Evolutionary conservation across 192 early-diverging fungal species (phyloP).

Genomic region (Gryganskiella cystojenkinii): DNA sequence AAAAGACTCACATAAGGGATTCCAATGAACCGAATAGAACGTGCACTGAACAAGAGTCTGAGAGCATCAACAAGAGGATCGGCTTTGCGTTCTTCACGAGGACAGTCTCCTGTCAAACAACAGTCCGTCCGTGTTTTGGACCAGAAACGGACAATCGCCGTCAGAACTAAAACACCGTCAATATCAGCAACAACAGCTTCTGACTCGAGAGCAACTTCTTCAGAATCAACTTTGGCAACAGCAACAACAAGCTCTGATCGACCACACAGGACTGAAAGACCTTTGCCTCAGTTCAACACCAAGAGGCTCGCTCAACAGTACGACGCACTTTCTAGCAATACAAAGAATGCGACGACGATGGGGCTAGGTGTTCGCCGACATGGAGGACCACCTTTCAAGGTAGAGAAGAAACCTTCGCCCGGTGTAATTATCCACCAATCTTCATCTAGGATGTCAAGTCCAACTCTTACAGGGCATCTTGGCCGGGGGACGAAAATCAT

Average conservation of each 20-base stretch:
- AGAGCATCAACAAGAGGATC: slow-evolving; percentile 14
- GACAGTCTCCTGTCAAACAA: not conserved
- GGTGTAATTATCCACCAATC: too few species aligned
- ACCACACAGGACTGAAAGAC: not conserved
- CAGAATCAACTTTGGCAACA: not conserved
- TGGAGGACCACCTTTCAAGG: slow-evolving; percentile 1
- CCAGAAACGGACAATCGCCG: not conserved
- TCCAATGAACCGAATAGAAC: slow-evolving; percentile 7
- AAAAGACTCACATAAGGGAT: not conserved
- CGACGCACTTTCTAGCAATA: slow-evolving; percentile 15
- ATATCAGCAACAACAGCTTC: too few species aligned
- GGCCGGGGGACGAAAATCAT: too few species aligned
- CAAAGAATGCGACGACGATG: not conserved
- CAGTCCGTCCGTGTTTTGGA: slow-evolving; percentile 1
- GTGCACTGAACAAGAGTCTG: slow-evolving; percentile 21
- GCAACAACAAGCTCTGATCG: not conserved
- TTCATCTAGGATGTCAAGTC: not conserved
- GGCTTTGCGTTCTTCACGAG: not conserved
- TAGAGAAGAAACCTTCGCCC: slow-evolving; percentile 7
- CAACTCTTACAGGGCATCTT: too few species aligned
- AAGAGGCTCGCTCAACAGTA: slow-evolving; percentile 14
- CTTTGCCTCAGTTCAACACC: not conserved
- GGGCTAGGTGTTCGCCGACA: slow-evolving; percentile 1
- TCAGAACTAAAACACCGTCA: not conserved
- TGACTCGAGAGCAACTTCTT: too few species aligned